A percentile compares a stretch with the other conserved stretches of the same genome.
Evolutionary conservation across 305 asterid genomes (phyloP).

Genomic region (Fraxinus floribunda): DNA sequence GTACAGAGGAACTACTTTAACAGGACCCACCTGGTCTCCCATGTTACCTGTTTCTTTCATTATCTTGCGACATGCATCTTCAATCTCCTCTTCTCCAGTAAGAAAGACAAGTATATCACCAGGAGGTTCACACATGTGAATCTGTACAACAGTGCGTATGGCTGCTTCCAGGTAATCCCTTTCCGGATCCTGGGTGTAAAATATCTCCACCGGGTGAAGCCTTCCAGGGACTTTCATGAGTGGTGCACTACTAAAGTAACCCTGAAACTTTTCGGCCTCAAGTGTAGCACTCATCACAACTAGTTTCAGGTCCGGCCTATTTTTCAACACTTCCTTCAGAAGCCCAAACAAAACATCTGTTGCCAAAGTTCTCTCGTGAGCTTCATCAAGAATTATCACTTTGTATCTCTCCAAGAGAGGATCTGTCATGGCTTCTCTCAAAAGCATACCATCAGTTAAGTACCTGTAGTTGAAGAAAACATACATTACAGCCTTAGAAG

Average conservation of each 20-base stretch:
- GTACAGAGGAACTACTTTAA: conserved; percentile 82
- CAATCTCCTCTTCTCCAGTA: conserved; percentile 98
- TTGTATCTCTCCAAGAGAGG: conserved; percentile 91
- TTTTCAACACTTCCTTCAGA: conserved; percentile 84
- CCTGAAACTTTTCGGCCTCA: conserved; percentile 94
- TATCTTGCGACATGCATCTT: conserved; percentile 89
- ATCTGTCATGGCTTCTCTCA: conserved; percentile 99
- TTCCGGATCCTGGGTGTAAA: conserved; percentile 92
- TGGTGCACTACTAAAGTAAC: conserved; percentile 81
- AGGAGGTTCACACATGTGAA: conserved; percentile 76
- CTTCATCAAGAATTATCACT: conserved; percentile 96
- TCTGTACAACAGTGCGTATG: conserved; percentile 88
- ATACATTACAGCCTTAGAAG: not conserved
- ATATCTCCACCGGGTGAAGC: conserved; percentile 93
- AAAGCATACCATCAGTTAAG: conserved; percentile 97
- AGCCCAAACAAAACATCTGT: conserved; percentile 97
- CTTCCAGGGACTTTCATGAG: conserved; percentile 98
- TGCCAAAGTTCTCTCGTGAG: conserved; percentile 95
- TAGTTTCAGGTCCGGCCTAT: conserved; percentile 75
- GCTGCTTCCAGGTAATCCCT: conserved; percentile 97
- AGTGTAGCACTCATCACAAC: conserved; percentile 99
- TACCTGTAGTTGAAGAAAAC: conserved; percentile 49
- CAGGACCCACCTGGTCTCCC: conserved; percentile 94
- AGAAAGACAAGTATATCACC: conserved; percentile 97
- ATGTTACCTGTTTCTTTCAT: conserved; percentile 69